Conservation (phyloP, 1,139 yeast species). For the Yamadazyma oceani region DNA sequence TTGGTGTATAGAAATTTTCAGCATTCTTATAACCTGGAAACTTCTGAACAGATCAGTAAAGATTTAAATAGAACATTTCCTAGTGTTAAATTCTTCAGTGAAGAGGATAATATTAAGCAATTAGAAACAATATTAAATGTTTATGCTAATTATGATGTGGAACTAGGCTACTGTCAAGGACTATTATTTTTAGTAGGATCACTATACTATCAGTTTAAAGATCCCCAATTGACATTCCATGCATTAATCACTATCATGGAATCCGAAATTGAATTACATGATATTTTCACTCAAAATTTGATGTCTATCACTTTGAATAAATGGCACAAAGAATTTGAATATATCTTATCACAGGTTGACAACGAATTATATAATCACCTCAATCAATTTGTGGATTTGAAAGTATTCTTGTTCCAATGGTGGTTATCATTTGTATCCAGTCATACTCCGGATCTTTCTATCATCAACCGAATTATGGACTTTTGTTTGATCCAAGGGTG, state of each 20-base stretch:
- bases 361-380: constrained; percentile 49
- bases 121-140: constrained; percentile 64
- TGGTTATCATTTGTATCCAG: constrained; percentile 65
- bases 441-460: constrained; percentile 54
- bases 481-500: constrained; percentile 63
- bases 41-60: constrained; percentile 56
- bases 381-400: constrained; percentile 37
- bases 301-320: constrained; percentile 57
- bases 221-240: constrained; percentile 51
- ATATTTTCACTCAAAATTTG: constrained; percentile 53
- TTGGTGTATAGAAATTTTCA: constrained; percentile 43
- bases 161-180: constrained; percentile 75
- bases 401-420: constrained; percentile 61
- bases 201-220: constrained; percentile 51
- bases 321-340: constrained; percentile 55
- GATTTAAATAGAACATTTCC: constrained; percentile 69
- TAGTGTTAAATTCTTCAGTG: constrained; percentile 49
- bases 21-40: constrained; percentile 42
- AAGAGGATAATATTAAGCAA: constrained; percentile 40
- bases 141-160: constrained; percentile 65
- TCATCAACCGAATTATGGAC: constrained; percentile 56
- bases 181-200: constrained; percentile 67
- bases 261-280: constrained; percentile 54
- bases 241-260: constrained; percentile 63
- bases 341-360: constrained; percentile 41